Evolutionary conservation across 129 eudicot genomes (phyloP), one percentile per base, ranked within the genome.

Genomic region (Centaurea solstitialis): DNA sequence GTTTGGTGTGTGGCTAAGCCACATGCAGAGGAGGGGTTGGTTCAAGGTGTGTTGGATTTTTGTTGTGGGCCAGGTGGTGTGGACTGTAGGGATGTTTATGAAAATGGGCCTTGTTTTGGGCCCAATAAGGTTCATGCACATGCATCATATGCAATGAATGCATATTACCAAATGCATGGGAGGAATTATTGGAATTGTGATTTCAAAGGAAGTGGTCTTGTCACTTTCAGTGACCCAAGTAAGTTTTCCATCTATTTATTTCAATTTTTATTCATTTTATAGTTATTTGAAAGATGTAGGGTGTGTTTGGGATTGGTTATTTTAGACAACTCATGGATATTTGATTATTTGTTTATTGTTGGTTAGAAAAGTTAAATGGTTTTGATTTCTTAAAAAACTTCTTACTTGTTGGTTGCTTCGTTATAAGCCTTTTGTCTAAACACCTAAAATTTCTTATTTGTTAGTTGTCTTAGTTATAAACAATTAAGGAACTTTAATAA

Each of bases 1-100:
- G 97, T 91, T 76, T 91, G 93, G 97, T 91, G 97, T 74, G 97
- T 91, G 75, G 97, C 97, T 74, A 91, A 91, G 82, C 97, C 93
- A 9, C 97, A 91, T 84, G 91, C 93, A 23, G 96, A 91, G 76
- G 96, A 91, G 86, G 87, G 84, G 79, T 41, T 91, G 80, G 83
- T 91, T 21, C 91, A 87, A 45, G 85, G 88, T 11, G 96, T 91
- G 73, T 72, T 88, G 78, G 96, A 91, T 80, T 91, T 91, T 66
- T 88, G 93, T 75, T 91, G 96, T 75, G 96, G 96, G 79, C 85
- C 96, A 0, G 96, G 96, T 64, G 96, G 96, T 43, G 96, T 91
- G 85, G 93, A 91, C 15, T 91, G 96, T 39, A 87, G 96, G 68
- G 91, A 91, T 74, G 78, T 91, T 7, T 82, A 87, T 78, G 87